These are phyloP conservation scores for Xylaria sp. DNA, from an alignment of 495 filamentous ascomycete species.

Conservation along the genomic window DNA sequence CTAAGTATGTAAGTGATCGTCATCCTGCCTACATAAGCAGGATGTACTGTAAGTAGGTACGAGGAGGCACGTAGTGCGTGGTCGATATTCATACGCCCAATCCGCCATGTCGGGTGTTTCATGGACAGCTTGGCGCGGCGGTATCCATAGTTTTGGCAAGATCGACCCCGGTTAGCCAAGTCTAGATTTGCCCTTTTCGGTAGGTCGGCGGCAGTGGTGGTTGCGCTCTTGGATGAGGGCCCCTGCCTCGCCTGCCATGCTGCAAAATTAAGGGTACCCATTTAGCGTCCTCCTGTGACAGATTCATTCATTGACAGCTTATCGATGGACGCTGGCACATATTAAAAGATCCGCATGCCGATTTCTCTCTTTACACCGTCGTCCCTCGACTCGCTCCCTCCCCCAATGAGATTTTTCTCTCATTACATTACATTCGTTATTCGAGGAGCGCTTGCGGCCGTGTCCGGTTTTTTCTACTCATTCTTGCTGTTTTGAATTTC, in stretches of 20 bases:
- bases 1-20: conserved; percentile 1
- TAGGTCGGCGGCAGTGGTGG: conserved; percentile 14
- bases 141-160: conserved; percentile 5
- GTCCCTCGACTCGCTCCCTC: not conserved
- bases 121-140: conserved; percentile 16
- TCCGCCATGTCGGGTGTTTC: conserved; percentile 14
- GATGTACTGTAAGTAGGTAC: not conserved
- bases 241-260: conserved; percentile 13
- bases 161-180: conserved; percentile 18
- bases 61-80: not conserved
- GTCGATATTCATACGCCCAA: conserved; percentile 9
- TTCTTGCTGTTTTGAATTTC: not conserved
- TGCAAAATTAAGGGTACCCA: conserved; percentile 21
- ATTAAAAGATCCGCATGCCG: conserved; percentile 12
- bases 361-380: not conserved
- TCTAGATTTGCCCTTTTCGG: conserved; percentile 1
- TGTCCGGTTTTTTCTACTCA: not conserved
- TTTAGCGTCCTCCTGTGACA: conserved; percentile 20
- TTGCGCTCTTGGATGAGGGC: not conserved
- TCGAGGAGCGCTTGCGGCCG: not conserved
- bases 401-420: conserved; percentile 8
- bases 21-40: not conserved
- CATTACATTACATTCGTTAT: not conserved
- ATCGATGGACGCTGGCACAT: not conserved
- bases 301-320: conserved; percentile 16